Percentiles rank a stretch among this genome's conserved stretches.
Evolutionary conservation across 257 asterid species (phyloP).

Genomic region (Fraxinus excelsior): DNA sequence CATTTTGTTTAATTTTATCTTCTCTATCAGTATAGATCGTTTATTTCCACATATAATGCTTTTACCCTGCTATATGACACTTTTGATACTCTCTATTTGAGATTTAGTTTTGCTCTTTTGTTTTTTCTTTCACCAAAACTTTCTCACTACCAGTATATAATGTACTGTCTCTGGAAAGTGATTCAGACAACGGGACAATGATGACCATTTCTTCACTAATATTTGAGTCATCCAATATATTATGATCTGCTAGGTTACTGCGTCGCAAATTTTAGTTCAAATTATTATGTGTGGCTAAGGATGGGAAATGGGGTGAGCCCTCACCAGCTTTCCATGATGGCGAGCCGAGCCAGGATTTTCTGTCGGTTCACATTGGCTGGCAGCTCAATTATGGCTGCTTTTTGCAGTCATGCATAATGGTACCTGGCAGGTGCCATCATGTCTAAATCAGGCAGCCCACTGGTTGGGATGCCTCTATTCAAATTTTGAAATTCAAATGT

Average conservation of each 20-base stretch:
- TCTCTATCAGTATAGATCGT: background rate
- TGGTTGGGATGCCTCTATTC: too few species aligned
- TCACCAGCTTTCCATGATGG: too few species aligned
- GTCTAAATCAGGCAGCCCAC: too few species aligned
- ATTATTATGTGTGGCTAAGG: background rate
- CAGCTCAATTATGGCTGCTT: too few species aligned
- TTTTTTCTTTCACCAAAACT: background rate
- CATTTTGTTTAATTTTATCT: slow-evolving; percentile 8
- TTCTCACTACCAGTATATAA: background rate
- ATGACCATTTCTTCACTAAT: background rate
- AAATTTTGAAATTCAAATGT: too few species aligned
- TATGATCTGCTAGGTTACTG: background rate
- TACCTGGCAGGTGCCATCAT: too few species aligned
- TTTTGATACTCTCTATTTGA: background rate
- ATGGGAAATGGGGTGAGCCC: too few species aligned
- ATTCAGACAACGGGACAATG: background rate
- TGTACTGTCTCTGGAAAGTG: background rate
- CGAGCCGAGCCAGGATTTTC: too few species aligned
- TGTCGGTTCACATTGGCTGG: too few species aligned
- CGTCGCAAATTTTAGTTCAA: background rate
- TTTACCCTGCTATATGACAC: background rate
- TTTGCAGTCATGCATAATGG: too few species aligned
- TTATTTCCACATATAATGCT: background rate
- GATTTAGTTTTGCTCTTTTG: background rate
- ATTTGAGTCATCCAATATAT: background rate